Evolutionary conservation across 2,329 filamentous ascomycete genomes (phyloP), one percentile per base, ranked within the genome.

Genomic region (Didymella pomorum): DNA sequence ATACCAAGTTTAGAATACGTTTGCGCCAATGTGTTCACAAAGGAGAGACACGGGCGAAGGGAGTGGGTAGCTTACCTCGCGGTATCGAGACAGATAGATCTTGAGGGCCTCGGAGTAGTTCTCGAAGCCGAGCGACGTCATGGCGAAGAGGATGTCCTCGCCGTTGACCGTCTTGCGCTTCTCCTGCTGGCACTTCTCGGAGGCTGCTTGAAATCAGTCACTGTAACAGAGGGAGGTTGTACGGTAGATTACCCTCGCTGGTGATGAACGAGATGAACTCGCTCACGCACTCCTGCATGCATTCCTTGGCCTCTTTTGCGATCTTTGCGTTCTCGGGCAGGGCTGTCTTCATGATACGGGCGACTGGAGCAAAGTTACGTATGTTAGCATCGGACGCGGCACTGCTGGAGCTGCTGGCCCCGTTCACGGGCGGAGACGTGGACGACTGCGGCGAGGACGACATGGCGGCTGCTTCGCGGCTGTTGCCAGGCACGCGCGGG

Each of bases 241-340:
- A n/a, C n/a, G n/a, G n/a, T n/a, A n/a, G n/a, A n/a, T 75, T 79
- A 97, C 95, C 95, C 85, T 99, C 95, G 78, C 94, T 98, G 33
- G 95, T 99, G 76, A 99, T 98, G 84, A 99, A 99, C 7, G 92
- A 97, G 82, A 99, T 99, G 79, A 99, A 99, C 81, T 99, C 95
- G 87, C 93, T 97, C 58, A 99, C 95, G 76, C 95, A 99, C 79
- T 99, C 95, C 79, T 99, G 95, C 95, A 99, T 98, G 81, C 95
- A 99, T 78, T 99, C 95, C 79, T 99, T 99, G 55, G 95, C 95
- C 77, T 99, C 95, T 77, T 99, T 99, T 60, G 93, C 93, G 62
- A 99, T 99, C 81, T 99, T 99, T 68, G 95, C 95, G 75, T 99
- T 99, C 67, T 99, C 95, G 50, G 95, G 95, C 47, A 99, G 84